Evolutionary conservation across 305 asterid genomes (phyloP), one percentile per base, ranked within the genome.

Genomic region (Solanum hybrid): DNA sequence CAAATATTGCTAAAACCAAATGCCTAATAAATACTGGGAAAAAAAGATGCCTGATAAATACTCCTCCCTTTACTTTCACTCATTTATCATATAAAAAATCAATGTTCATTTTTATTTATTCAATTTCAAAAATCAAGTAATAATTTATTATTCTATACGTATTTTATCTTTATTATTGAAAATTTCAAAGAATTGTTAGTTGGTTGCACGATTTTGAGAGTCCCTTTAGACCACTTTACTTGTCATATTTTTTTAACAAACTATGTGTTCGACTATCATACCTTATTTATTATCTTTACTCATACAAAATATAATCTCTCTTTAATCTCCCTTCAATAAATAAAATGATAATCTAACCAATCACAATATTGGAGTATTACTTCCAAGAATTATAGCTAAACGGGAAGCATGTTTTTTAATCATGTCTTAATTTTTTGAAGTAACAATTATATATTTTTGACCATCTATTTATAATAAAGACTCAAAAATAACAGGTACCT

Each of bases 401-500:
- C 6, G 1, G 27, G 14, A 68, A 24, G 75, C 12, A 68, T 24
- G 1, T 24, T 10, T 10, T 51, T n/a, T 24, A 68, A 24, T n/a
- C 11, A n/a, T 10, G 29, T 68, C 76, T 4, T n/a, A 4, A 10
- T 68, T 11, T 68, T 22, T 68, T 24, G 5, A 68, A n/a, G 29
- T 68, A 68, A 24, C 29, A 68, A 68, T n/a, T 68, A 10, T 68
- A 4, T 4, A 68, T 2, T 10, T n/a, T 68, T 2, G 1, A 68
- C 7, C 14, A 68, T 68, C 14, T 68, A 68, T 10, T 51, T 68
- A 68, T 68, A 68, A 68, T 68, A 68, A 68, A 22, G 29, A 65
- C 27, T 57, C 2, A 3, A 0, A 51, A 51, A 51, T 0, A 51
- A 15, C 3, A 15, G 1, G 0, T 51, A 45, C 3, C 9, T 17